phyloP scores from a whole-genome alignment of 768 basidiomycete species.

The Phanerochaete sordida region DNA sequence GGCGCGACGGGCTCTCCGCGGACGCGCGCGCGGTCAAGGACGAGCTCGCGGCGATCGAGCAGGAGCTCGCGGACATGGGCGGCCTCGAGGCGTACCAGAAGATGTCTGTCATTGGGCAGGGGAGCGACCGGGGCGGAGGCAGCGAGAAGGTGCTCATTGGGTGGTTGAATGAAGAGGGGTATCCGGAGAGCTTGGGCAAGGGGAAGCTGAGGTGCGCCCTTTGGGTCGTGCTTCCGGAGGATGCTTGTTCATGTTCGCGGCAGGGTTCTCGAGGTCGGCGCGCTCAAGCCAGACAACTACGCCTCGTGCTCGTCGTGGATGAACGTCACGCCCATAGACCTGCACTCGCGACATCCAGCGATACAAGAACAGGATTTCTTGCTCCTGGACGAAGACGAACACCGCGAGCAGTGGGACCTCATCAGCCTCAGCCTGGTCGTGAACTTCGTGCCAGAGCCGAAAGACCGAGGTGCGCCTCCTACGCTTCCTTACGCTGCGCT shows the following conservation, averaged over 20 bases:
- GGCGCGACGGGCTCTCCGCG: background rate
- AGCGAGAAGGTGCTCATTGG: constrained; percentile 75
- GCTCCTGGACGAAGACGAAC: constrained; percentile 46
- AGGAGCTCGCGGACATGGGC: constrained; percentile 65
- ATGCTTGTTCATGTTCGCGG: background rate
- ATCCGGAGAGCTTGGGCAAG: constrained; percentile 5
- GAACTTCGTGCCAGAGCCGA: constrained; percentile 79
- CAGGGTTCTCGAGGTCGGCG: constrained; percentile 87
- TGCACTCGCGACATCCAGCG: constrained; percentile 76
- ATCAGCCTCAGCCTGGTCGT: constrained; percentile 87
- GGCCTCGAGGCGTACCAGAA: constrained; percentile 79
- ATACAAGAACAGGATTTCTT: constrained; percentile 90
- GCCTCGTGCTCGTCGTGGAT: constrained; percentile 66
- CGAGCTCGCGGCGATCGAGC: constrained; percentile 50
- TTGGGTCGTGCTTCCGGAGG: constrained; percentile 7
- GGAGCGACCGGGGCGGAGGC: constrained; percentile 80
- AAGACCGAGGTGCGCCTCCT: constrained; percentile 63
- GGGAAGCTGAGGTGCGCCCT: constrained; percentile 9
- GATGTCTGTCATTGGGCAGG: constrained; percentile 82
- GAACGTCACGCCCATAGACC: constrained; percentile 70
- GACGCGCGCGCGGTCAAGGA: constrained; percentile 11
- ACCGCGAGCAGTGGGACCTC: constrained; percentile 64
- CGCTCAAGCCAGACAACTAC: constrained; percentile 83
- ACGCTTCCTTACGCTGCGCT: background rate
- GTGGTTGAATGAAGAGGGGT: constrained; percentile 64